phyloP scores from a whole-genome alignment of 129 eudicot genomes.

The Glebionis coronaria region DNA sequence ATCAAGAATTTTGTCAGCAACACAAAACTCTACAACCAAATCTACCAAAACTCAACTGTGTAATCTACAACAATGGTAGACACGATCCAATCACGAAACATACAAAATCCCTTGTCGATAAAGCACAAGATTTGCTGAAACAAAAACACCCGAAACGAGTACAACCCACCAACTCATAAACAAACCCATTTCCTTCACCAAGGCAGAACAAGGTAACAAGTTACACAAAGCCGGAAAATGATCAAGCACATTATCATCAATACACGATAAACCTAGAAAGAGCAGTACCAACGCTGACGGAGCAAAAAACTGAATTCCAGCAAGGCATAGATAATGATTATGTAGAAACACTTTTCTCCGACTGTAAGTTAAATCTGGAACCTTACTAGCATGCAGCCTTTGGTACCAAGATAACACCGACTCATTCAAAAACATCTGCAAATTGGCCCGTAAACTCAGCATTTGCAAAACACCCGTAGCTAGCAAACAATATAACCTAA shows the following conservation, averaged over 20 bases:
- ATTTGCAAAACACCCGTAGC: constrained; percentile 58
- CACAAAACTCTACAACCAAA: constrained; percentile 23
- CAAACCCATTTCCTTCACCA: constrained; percentile 64
- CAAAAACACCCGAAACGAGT: constrained; percentile 58
- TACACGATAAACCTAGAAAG: constrained; percentile 69
- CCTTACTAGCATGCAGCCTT: constrained; percentile 80
- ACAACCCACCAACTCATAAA: constrained; percentile 92
- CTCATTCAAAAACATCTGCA: constrained; percentile 85
- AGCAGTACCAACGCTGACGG: constrained; percentile 74
- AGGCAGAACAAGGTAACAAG: constrained; percentile 52
- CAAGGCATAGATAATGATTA: constrained; percentile 85
- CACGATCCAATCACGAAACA: constrained; percentile 55
- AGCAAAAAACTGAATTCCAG: constrained; percentile 66
- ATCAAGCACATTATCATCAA: constrained; percentile 50
- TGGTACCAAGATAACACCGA: constrained; percentile 97
- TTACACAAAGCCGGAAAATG: constrained; percentile 45
- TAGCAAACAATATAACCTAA: constrained; percentile 65
- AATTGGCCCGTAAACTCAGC: constrained; percentile 45
- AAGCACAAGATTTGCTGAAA: constrained; percentile 58
- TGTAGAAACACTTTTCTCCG: constrained; percentile 92
- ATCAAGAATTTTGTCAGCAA: constrained; percentile 22
- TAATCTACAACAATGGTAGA: constrained; percentile 18
- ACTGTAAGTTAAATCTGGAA: constrained; percentile 84
- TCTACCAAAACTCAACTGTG: constrained; percentile 17
- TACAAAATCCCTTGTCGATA: constrained; percentile 72